These are phyloP conservation scores for Citrus reticulata DNA, from an alignment of 345 rosid genomes.

Conservation along the genomic window DNA sequence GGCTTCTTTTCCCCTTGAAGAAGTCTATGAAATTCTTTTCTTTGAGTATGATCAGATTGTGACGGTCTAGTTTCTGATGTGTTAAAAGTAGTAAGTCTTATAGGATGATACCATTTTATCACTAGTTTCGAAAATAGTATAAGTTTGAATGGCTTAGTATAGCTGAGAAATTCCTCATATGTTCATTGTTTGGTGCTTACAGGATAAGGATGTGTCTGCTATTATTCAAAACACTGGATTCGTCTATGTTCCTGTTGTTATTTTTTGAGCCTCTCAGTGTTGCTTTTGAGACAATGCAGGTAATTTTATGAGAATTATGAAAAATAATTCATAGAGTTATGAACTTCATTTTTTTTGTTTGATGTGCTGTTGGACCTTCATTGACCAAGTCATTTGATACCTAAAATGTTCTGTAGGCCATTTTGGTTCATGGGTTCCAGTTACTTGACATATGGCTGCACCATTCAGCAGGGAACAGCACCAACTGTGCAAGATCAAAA, in stretches of 20 bases:
- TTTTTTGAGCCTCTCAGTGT: constrained; percentile 67
- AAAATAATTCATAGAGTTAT: neutral
- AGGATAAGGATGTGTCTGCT: constrained; percentile 52
- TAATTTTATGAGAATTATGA: constrained; percentile 14
- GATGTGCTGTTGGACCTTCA: neutral
- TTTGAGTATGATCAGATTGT: neutral
- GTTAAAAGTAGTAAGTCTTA: neutral
- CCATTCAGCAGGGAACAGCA: constrained; percentile 57
- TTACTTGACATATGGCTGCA: constrained; percentile 83
- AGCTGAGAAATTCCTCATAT: neutral
- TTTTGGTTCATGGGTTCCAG: constrained; percentile 91
- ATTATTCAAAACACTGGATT: constrained; percentile 35
- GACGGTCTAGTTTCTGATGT: neutral
- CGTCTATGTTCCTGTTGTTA: constrained; percentile 47
- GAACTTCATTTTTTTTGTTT: neutral
- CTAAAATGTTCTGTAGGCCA: constrained; percentile 48
- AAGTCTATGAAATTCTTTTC: neutral
- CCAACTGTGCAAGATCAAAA: constrained; percentile 60
- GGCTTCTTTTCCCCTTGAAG: neutral
- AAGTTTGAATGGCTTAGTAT: neutral
- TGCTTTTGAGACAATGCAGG: constrained; percentile 72
- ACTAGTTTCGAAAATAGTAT: neutral
- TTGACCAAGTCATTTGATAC: constrained; percentile 7
- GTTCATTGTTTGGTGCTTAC: constrained; percentile 20
- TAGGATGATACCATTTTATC: neutral